Conservation (phyloP, 2,329 filamentous ascomycete species). For the Lojkania enalia region DNA sequence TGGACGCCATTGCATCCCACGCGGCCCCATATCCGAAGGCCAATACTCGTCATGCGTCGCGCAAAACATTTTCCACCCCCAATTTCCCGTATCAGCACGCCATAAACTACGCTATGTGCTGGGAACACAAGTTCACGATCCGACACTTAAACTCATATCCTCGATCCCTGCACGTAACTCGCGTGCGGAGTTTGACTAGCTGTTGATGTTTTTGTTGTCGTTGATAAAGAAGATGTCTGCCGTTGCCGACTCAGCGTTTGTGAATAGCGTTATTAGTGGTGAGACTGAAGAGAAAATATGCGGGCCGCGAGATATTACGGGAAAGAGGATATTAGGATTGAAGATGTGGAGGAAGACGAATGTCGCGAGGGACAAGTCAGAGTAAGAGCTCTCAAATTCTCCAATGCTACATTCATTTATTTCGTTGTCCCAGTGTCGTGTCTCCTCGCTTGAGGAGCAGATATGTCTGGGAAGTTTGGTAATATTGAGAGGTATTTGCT, state of each 20-base stretch:
- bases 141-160: background rate
- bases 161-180: background rate
- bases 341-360: conserved; percentile 53
- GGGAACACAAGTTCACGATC: background rate
- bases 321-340: conserved; percentile 59
- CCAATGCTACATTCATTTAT: no score
- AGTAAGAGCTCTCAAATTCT: conserved; percentile 23
- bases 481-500: background rate
- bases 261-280: conserved; percentile 28
- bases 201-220: background rate
- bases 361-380: conserved; percentile 57
- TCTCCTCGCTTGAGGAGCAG: no score
- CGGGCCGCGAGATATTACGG: conserved; percentile 60
- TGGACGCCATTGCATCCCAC: conserved; percentile 7
- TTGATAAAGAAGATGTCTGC: conserved; percentile 20
- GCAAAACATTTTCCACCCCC: conserved; percentile 4
- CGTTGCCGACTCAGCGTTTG: conserved; percentile 33
- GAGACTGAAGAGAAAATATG: conserved; percentile 44
- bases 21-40: conserved; percentile 8
- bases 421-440: no score
- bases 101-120: background rate
- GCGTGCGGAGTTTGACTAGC: background rate
- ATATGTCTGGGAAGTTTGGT: no score
- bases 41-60: conserved; percentile 7
- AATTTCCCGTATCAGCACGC: conserved; percentile 9